These are phyloP conservation scores for Penicillium paradoxum DNA, from an alignment of 495 filamentous ascomycete genomes.

Conservation along the genomic window DNA sequence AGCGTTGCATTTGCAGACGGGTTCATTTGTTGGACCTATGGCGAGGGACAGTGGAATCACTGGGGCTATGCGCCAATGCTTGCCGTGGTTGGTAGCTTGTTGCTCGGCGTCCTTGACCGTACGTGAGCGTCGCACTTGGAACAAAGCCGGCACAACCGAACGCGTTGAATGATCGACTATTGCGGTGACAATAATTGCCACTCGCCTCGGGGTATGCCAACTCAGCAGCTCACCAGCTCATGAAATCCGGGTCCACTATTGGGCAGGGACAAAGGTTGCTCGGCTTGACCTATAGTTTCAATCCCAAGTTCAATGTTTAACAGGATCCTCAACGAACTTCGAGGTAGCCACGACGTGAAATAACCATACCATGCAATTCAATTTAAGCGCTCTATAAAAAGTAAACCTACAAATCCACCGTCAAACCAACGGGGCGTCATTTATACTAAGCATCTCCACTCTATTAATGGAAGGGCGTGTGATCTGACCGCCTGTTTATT, in stretches of 20 bases:
- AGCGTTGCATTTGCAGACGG: constrained; percentile 48
- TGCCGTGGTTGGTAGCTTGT: constrained; percentile 28
- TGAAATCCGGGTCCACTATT: constrained; percentile 3
- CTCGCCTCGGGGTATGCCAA: not conserved
- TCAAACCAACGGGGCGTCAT: constrained; percentile 5
- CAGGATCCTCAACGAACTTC: not conserved
- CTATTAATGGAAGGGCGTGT: constrained; percentile 14
- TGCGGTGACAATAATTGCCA: constrained; percentile 7
- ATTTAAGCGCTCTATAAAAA: not conserved
- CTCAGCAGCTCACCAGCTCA: not conserved
- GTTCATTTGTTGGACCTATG: constrained; percentile 34
- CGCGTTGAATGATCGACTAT: not conserved
- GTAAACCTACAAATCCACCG: not conserved
- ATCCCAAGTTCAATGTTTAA: not conserved
- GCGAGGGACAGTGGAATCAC: constrained; percentile 48
- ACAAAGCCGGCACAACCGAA: not conserved
- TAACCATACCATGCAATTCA: not conserved
- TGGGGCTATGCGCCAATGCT: constrained; percentile 51
- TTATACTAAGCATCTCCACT: constrained; percentile 7
- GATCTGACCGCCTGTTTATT: constrained; percentile 26
- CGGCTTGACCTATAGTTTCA: not conserved
- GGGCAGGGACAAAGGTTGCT: constrained; percentile 4
- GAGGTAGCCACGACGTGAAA: not conserved
- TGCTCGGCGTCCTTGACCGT: constrained; percentile 11
- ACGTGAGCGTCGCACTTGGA: not conserved